Evolutionary conservation across 164 flowering plant species (phyloP).

Genomic region (Dillenia turbinata): DNA sequence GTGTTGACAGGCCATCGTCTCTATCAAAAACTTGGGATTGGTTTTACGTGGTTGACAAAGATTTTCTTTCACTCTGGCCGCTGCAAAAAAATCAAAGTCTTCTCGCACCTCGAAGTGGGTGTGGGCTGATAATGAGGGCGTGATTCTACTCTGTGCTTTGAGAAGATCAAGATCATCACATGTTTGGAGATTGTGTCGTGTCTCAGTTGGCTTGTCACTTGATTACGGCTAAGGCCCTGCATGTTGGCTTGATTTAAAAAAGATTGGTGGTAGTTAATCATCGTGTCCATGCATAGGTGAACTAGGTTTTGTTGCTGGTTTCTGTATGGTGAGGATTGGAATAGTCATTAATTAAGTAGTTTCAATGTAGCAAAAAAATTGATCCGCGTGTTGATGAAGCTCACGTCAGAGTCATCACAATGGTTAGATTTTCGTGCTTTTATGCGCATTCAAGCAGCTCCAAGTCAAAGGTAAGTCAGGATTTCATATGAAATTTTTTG

Average conservation of each 20-base stretch:
- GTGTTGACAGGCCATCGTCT: conserved; percentile 33
- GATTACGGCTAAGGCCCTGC: conserved; percentile 78
- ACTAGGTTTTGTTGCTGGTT: conserved; percentile 2
- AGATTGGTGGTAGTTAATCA: conserved; percentile 17
- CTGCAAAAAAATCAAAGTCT: conserved; percentile 44
- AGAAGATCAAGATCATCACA: conserved; percentile 79
- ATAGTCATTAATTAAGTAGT: conserved; percentile 7
- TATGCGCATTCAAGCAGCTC: conserved; percentile 29
- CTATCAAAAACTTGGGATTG: conserved; percentile 31
- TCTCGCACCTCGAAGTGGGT: conserved; percentile 93
- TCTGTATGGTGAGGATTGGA: conserved; percentile 10
- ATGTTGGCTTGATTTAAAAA: conserved; percentile 9
- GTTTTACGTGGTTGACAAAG: conserved; percentile 34
- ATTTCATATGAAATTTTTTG: conserved; percentile 3
- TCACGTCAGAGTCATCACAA: conserved; percentile 19
- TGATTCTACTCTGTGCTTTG: conserved; percentile 47
- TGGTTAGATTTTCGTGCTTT: conserved; percentile 88
- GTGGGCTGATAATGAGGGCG: conserved; percentile 64
- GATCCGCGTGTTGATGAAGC: conserved; percentile 29
- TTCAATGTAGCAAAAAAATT: conserved; percentile 11
- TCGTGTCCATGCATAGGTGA: neutral
- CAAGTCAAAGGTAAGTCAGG: conserved; percentile 62
- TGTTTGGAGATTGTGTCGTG: conserved; percentile 87
- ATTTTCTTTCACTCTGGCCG: conserved; percentile 89
- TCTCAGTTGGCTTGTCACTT: conserved; percentile 66